Evolutionary conservation across 1,284 basidiomycete species (phyloP), one percentile per base, ranked within the genome.

Genomic region (Sparassis latifolia): DNA sequence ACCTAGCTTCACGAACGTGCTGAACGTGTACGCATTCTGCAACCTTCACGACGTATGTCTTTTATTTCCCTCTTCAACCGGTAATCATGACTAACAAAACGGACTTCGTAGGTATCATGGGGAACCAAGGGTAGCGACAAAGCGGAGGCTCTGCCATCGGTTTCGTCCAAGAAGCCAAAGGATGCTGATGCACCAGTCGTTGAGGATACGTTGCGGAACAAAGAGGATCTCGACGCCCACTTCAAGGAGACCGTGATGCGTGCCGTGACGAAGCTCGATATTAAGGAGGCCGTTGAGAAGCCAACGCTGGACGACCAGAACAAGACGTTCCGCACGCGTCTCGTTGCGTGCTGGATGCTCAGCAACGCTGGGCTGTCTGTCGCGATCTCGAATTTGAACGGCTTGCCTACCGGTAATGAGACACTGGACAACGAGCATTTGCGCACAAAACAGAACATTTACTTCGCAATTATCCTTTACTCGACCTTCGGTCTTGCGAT

Each of bases 51-150:
- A 93, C 69, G 92, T 92, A 53, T 52, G 77, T 66, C 1, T 10
- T 32, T 49, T 10, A 42, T 9, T 9, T 9, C 28, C 28, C 31
- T 50, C 33, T 28, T 27, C 28, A 12, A 6, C 51, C 2, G 20
- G 37, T 44, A 37, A 4, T 40, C 30, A 10, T 32, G 20, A 27
- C 32, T 7, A 47, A 44, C 58, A 42, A 62, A 37, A 42, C 35
- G 54, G 47, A 53, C 51, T 45, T 47, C 51, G 46, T 54, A 85
- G 82, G 84, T 89, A 27, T 90, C 86, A 33, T 93, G 92, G 93
- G 92, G 93, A 70, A 97, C 93, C 7, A 96, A 96, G 70, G 95
- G 95, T 47, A 92, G 90, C 51, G 96, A 98, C 72, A 95, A 96
- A 67, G 93, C 85, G 0, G 95, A 97, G 60, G 89, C 89, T 1